These are phyloP conservation scores for Heliosperma pusillum DNA, from an alignment of 148 eudicot species.

Conservation along the genomic window DNA sequence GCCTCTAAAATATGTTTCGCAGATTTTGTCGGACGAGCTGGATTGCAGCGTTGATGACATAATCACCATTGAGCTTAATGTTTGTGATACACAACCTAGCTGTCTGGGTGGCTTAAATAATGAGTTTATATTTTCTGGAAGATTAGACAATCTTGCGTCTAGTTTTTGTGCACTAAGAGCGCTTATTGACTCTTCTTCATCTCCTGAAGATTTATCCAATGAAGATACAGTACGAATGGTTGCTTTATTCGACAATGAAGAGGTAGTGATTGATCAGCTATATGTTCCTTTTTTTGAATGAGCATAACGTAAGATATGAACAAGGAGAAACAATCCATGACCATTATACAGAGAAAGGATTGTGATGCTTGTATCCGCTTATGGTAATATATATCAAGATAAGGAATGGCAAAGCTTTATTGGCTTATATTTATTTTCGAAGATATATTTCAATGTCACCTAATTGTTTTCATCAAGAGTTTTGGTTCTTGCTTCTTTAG, in stretches of 20 bases:
- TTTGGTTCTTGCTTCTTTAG: background rate
- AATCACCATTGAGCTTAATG: conserved; percentile 66
- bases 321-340: background rate
- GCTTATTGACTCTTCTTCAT: conserved; percentile 72
- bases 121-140: conserved; percentile 95
- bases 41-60: conserved; percentile 69
- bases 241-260: conserved; percentile 94
- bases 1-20: conserved; percentile 22
- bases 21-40: conserved; percentile 87
- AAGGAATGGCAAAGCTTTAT: background rate
- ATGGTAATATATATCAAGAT: background rate
- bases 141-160: conserved; percentile 97
- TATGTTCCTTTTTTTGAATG: background rate
- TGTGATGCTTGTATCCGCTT: background rate
- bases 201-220: conserved; percentile 58
- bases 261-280: conserved; percentile 41
- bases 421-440: background rate
- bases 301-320: background rate
- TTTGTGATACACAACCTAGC: conserved; percentile 96
- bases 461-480: background rate
- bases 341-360: background rate
- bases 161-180: conserved; percentile 94
- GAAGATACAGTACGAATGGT: conserved; percentile 85
- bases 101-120: conserved; percentile 90
- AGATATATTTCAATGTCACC: background rate